phyloP scores from a whole-genome alignment of 805 yeast genomes.

The Pichia pseudocactophila region DNA sequence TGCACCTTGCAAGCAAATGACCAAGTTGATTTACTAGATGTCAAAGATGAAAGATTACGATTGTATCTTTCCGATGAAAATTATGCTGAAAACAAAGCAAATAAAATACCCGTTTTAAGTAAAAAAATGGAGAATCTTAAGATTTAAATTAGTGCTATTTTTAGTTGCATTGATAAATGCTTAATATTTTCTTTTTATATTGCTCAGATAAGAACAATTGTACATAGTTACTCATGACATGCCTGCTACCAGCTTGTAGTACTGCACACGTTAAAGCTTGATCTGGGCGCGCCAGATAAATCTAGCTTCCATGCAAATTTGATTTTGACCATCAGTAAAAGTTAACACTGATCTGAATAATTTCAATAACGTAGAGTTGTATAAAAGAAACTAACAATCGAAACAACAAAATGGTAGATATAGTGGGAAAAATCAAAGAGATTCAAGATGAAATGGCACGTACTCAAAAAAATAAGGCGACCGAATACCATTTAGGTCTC shows the following conservation, averaged over 20 bases:
- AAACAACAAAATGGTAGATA: constrained; percentile 30
- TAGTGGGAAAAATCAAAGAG: constrained; percentile 67
- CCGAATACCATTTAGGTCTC: constrained; percentile 92
- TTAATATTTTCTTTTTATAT: too few relatives aligned
- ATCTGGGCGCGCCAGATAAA: too few relatives aligned
- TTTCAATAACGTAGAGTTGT: too few relatives aligned
- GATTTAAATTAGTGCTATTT: neutral
- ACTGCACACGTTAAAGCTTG: too few relatives aligned
- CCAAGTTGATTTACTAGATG: constrained; percentile 40
- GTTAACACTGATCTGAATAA: too few relatives aligned
- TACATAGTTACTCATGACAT: too few relatives aligned
- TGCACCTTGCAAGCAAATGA: constrained; percentile 54
- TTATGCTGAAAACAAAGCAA: neutral
- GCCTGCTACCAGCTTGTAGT: too few relatives aligned
- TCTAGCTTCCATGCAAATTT: too few relatives aligned
- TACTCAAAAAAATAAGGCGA: constrained; percentile 95
- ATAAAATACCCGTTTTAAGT: neutral
- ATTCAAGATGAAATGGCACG: constrained; percentile 91
- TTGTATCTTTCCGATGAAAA: constrained; percentile 54
- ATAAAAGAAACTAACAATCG: too few relatives aligned
- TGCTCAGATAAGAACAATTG: too few relatives aligned
- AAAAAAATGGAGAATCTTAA: constrained; percentile 6
- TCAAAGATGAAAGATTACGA: constrained; percentile 59
- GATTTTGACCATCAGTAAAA: too few relatives aligned
- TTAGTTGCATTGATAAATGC: too few relatives aligned